phyloP scores from a whole-genome alignment of 805 yeast genomes.

The Teunomyces stri region DNA sequence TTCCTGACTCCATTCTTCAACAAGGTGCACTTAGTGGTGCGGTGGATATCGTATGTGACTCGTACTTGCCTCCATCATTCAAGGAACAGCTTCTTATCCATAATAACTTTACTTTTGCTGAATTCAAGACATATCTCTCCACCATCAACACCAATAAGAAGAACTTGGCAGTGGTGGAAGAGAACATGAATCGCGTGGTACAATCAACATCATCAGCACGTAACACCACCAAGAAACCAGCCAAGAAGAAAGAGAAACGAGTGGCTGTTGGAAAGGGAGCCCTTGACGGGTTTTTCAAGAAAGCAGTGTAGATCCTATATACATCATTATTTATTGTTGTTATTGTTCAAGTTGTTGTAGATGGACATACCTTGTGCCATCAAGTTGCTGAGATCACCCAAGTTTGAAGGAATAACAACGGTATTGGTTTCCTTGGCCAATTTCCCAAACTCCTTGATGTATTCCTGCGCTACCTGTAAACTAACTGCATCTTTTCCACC shows the following conservation, averaged over 20 bases:
- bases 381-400: constrained; percentile 70
- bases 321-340: not conserved
- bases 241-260: constrained; percentile 29
- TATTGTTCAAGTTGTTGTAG: constrained; percentile 48
- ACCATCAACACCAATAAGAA: constrained; percentile 17
- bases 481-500: constrained; percentile 76
- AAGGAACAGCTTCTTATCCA: constrained; percentile 17
- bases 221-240: constrained; percentile 20
- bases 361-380: constrained; percentile 78
- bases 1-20: constrained; percentile 34
- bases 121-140: constrained; percentile 16
- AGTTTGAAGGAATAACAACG: constrained; percentile 70
- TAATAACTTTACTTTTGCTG: constrained; percentile 19
- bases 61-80: constrained; percentile 35
- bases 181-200: constrained; percentile 22
- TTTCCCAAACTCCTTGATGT: constrained; percentile 77
- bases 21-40: constrained; percentile 40
- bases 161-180: constrained; percentile 24
- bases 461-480: constrained; percentile 78
- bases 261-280: constrained; percentile 65
- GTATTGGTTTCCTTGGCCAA: constrained; percentile 82
- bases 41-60: constrained; percentile 45
- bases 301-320: constrained; percentile 17
- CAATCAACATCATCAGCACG: constrained; percentile 19
- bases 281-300: constrained; percentile 63